Conservation (phyloP, 2,329 filamentous ascomycete genomes). For the Calonectria henricotiae region DNA sequence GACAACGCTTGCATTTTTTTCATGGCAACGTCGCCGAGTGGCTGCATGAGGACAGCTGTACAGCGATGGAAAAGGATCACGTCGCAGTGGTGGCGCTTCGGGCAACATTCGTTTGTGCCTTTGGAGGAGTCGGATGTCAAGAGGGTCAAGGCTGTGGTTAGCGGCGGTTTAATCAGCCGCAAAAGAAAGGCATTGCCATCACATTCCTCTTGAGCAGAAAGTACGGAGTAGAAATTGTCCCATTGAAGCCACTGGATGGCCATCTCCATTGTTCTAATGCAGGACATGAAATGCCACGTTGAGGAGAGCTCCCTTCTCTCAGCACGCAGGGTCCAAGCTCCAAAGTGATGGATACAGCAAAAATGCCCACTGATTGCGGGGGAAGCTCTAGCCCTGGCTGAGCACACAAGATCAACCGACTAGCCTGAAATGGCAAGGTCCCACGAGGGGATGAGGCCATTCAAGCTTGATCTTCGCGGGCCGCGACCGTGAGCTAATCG, state of each 20-base stretch:
- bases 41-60: slow-evolving; percentile 4
- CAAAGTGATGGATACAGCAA: no score
- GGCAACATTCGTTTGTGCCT: not conserved
- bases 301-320: not conserved
- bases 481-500: not conserved
- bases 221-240: not conserved
- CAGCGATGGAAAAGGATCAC: not conserved
- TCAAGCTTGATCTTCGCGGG: not conserved
- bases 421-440: slow-evolving; percentile 7
- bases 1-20: not conserved
- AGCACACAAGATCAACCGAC: not conserved
- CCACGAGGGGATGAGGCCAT: not conserved
- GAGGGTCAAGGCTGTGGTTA: not conserved
- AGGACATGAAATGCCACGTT: not conserved
- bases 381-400: not conserved
- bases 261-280: slow-evolving; percentile 5
- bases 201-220: not conserved
- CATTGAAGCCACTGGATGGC: not conserved
- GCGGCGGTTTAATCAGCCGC: not conserved
- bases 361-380: not conserved
- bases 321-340: not conserved
- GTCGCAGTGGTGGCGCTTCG: not conserved
- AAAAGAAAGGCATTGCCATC: not conserved
- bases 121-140: not conserved
- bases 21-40: not conserved